Evolutionary conservation across 257 asterid genomes (phyloP).

Genomic region (Schizonepeta tenuifolia): DNA sequence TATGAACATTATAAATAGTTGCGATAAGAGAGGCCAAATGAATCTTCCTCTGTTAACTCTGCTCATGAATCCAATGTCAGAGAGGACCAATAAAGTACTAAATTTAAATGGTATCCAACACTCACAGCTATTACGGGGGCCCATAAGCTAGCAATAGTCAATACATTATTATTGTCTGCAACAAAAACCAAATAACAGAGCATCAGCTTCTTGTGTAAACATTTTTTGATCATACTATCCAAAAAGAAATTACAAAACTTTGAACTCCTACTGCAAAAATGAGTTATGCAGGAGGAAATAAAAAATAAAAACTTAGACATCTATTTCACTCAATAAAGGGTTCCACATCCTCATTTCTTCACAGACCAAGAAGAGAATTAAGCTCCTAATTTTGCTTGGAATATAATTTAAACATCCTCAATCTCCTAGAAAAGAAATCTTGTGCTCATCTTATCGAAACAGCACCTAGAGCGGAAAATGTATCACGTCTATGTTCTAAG

Average conservation of each 20-base stretch:
- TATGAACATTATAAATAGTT: no score
- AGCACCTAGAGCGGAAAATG: conserved; percentile 24
- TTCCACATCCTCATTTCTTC: neutral
- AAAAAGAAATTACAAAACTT: conserved; percentile 7
- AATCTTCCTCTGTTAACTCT: neutral
- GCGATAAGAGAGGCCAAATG: neutral
- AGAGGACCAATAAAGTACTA: neutral
- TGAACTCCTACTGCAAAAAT: neutral
- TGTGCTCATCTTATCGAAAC: neutral
- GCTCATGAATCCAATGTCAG: conserved; percentile 15
- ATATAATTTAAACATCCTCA: neutral
- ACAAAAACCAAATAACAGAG: conserved; percentile 34
- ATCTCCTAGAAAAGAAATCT: conserved; percentile 1
- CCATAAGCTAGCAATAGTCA: conserved; percentile 87
- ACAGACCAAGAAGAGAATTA: neutral
- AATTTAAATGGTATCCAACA: conserved; percentile 26
- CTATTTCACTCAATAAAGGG: neutral
- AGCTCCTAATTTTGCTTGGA: conserved; percentile 6
- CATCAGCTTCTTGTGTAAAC: conserved; percentile 28
- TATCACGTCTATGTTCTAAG: neutral
- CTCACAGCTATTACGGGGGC: conserved; percentile 98
- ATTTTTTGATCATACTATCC: neutral
- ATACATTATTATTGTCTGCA: conserved; percentile 79
- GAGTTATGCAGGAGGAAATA: neutral
- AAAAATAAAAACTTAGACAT: neutral